These are phyloP conservation scores for Wallacemonas sp. DNA, from an alignment of 208 protist genomes.

Conservation along the genomic window DNA sequence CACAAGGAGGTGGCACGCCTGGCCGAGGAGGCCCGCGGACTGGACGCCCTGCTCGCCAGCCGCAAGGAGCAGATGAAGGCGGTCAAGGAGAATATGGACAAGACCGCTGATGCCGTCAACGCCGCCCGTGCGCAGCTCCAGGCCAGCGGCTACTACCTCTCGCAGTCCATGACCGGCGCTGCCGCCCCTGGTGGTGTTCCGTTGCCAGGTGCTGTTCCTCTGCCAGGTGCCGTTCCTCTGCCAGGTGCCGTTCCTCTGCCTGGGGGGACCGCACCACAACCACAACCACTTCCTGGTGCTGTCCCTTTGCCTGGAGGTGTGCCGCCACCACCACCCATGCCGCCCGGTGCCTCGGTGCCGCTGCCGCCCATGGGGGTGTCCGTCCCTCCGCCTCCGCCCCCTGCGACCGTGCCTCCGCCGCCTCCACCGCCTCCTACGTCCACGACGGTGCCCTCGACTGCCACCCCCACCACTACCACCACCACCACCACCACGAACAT, in stretches of 20 bases:
- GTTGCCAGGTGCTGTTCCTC: background rate
- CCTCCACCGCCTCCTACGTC: slow-evolving; percentile 9
- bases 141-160: slow-evolving; percentile 8
- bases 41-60: slow-evolving; percentile 40
- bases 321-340: background rate
- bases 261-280: background rate
- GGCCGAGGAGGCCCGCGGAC: slow-evolving; percentile 32
- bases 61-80: slow-evolving; percentile 40
- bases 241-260: background rate
- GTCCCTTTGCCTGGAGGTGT: background rate
- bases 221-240: no score
- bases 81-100: slow-evolving; percentile 42
- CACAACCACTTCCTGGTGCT: background rate
- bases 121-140: slow-evolving; percentile 26
- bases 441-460: background rate
- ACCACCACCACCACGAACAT: background rate
- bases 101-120: slow-evolving; percentile 47
- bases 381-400: slow-evolving; percentile 3
- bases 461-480: background rate
- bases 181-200: background rate
- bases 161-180: background rate
- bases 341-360: background rate
- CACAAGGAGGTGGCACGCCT: slow-evolving; percentile 33
- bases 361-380: background rate
- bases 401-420: slow-evolving; percentile 5